These are phyloP conservation scores for Pichia cabralensis DNA, from an alignment of 805 yeast species.

Conservation along the genomic window DNA sequence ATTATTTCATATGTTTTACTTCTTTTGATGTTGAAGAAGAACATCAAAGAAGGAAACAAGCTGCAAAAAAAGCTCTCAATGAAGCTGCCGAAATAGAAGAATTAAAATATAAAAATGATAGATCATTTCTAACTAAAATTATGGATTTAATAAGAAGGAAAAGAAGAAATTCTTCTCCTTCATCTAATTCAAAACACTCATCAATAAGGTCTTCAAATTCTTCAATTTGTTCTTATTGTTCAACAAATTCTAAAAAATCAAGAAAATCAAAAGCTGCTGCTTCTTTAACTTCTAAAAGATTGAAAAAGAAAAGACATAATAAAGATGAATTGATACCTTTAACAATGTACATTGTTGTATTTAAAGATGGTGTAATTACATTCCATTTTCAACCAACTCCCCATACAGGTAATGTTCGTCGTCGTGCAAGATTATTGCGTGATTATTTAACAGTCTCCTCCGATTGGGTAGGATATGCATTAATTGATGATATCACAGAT, in stretches of 20 bases:
- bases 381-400: slow-evolving; percentile 94
- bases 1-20: slow-evolving; percentile 85
- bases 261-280: slow-evolving; percentile 5
- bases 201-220: background rate
- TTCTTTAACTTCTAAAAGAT: slow-evolving; percentile 15
- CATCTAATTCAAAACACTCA: background rate
- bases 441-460: slow-evolving; percentile 87
- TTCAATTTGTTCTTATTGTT: background rate
- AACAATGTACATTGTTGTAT: slow-evolving; percentile 87
- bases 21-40: slow-evolving; percentile 76
- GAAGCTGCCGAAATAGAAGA: slow-evolving; percentile 13
- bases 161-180: background rate
- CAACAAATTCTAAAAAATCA: slow-evolving; percentile 5
- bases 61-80: slow-evolving; percentile 16
- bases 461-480: slow-evolving; percentile 95
- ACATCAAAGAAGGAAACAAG: slow-evolving; percentile 32
- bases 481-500: slow-evolving; percentile 94
- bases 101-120: slow-evolving; percentile 11
- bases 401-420: slow-evolving; percentile 89
- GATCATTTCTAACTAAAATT: slow-evolving; percentile 10
- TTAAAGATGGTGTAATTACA: slow-evolving; percentile 82
- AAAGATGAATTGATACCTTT: slow-evolving; percentile 71
- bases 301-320: slow-evolving; percentile 10
- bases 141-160: slow-evolving; percentile 1
- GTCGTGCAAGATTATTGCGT: slow-evolving; percentile 78